These are phyloP conservation scores for Silene latifolia DNA, from an alignment of 148 eudicot species.

Conservation along the genomic window DNA sequence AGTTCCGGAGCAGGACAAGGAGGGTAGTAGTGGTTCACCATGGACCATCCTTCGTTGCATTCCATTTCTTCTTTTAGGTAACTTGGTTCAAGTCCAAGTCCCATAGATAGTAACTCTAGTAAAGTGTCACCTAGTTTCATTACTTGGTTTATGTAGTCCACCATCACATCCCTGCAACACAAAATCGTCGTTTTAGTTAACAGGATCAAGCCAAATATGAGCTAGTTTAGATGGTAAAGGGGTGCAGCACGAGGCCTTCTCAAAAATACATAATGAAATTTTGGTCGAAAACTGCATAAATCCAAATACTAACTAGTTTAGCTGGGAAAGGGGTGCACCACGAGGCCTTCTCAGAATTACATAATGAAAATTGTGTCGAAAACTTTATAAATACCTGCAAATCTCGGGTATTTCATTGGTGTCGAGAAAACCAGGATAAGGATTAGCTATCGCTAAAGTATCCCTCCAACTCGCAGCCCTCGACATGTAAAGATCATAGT, in stretches of 20 bases:
- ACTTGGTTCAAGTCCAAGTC: slow-evolving; percentile 28
- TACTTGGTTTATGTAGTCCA: slow-evolving; percentile 3
- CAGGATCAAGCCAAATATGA: too few species aligned
- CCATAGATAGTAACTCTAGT: slow-evolving; percentile 34
- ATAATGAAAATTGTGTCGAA: too few species aligned
- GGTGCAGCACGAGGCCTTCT: too few species aligned
- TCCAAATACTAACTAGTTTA: too few species aligned
- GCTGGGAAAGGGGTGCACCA: too few species aligned
- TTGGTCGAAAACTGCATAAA: too few species aligned
- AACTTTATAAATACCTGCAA: slow-evolving; percentile 28
- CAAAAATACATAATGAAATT: too few species aligned
- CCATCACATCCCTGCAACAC: slow-evolving; percentile 11
- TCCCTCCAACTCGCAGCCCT: slow-evolving; percentile 42
- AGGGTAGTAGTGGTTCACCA: slow-evolving; percentile 38
- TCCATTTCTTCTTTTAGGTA: too few species aligned
- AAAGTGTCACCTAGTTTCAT: slow-evolving; percentile 14
- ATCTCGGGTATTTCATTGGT: slow-evolving; percentile 23
- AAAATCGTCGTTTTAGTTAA: too few species aligned
- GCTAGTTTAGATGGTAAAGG: too few species aligned
- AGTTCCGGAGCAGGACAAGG: slow-evolving; percentile 51
- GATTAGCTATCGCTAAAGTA: slow-evolving; percentile 7
- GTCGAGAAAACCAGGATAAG: slow-evolving; percentile 20
- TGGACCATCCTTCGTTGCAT: slow-evolving; percentile 19
- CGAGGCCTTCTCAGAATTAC: too few species aligned
- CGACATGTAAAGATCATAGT: slow-evolving; percentile 30